Conservation (phyloP, 2,329 filamentous ascomycete genomes). For the Nannizziopsis barbatae region DNA sequence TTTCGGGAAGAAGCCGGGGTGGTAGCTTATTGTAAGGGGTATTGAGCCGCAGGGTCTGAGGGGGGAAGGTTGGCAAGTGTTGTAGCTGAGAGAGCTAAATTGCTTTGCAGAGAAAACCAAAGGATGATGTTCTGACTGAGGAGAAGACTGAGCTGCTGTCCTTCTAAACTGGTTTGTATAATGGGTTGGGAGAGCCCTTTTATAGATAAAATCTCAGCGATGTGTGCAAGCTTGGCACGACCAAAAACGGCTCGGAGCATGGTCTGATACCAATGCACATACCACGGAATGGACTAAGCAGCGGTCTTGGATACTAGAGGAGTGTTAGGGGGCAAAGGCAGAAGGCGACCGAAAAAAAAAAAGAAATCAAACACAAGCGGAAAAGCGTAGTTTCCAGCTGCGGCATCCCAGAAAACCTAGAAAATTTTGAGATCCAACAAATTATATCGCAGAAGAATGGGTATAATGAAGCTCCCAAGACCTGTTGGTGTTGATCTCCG, state of each 20-base stretch:
- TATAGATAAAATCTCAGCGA: slow-evolving; percentile 1
- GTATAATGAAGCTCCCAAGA: slow-evolving; percentile 1
- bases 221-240: slow-evolving; percentile 2
- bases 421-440: slow-evolving; percentile 9
- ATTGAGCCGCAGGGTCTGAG: too few species aligned
- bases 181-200: slow-evolving; percentile 2
- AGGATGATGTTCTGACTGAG: too few species aligned
- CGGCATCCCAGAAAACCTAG: neutral
- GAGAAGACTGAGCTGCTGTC: too few species aligned
- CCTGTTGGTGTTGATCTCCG: slow-evolving; percentile 11
- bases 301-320: neutral
- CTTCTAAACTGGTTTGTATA: too few species aligned
- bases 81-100: too few species aligned
- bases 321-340: neutral
- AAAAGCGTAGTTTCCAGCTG: neutral
- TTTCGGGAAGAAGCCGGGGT: too few species aligned
- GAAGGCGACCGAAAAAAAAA: neutral
- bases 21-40: too few species aligned
- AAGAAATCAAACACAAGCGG: neutral
- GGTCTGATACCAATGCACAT: slow-evolving; percentile 4
- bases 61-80: too few species aligned
- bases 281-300: neutral
- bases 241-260: neutral
- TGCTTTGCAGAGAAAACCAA: too few species aligned
- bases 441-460: slow-evolving; percentile 2